Percentiles rank a stretch among this genome's conserved stretches.
Conservation (phyloP, 2,329 filamentous ascomycete species). For the Sarocladium strictum region DNA sequence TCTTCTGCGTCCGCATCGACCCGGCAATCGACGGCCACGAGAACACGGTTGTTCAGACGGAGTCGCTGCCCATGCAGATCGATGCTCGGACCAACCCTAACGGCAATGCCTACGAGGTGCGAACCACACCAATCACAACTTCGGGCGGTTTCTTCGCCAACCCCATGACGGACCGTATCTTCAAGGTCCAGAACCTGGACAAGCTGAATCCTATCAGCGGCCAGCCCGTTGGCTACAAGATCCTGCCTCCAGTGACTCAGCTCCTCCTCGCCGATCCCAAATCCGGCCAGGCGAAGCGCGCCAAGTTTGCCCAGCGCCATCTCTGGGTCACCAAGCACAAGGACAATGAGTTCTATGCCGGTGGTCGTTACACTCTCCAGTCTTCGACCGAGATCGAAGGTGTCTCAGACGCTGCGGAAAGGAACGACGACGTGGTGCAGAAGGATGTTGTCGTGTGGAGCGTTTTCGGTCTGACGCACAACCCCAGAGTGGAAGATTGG, state of each 20-base stretch:
- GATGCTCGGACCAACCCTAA: constrained; percentile 38
- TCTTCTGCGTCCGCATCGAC: constrained; percentile 58
- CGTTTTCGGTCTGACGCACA: constrained; percentile 57
- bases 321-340: constrained; percentile 40
- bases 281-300: constrained; percentile 32
- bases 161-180: constrained; percentile 39
- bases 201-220: constrained; percentile 36
- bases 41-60: constrained; percentile 46
- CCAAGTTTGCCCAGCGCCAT: constrained; percentile 36
- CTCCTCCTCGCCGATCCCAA: constrained; percentile 33
- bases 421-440: constrained; percentile 41
- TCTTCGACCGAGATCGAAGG: constrained; percentile 27
- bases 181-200: constrained; percentile 43
- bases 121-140: constrained; percentile 38
- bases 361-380: constrained; percentile 37
- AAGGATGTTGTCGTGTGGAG: constrained; percentile 53
- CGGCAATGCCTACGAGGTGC: constrained; percentile 37
- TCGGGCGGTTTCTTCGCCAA: constrained; percentile 42
- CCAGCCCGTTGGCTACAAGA: constrained; percentile 42
- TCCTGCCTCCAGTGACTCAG: constrained; percentile 33
- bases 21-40: constrained; percentile 53
- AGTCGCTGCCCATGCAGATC: constrained; percentile 37
- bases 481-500: constrained; percentile 61
- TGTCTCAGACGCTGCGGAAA: constrained; percentile 32
- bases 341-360: constrained; percentile 40